phyloP scores from a whole-genome alignment of 345 rosid genomes.

The Geranium rotundifolium region DNA sequence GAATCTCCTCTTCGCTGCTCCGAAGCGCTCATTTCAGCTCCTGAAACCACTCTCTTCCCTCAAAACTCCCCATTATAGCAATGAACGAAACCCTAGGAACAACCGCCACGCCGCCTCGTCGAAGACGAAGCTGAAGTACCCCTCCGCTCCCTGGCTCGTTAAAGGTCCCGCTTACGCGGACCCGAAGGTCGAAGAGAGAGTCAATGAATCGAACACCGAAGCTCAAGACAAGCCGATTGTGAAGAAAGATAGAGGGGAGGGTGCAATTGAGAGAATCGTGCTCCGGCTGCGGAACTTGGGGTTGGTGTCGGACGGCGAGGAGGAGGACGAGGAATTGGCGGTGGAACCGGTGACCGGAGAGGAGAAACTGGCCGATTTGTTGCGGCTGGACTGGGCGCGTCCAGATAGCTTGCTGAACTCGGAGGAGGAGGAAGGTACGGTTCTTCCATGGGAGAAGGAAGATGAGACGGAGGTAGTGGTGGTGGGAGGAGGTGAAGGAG shows the following conservation, averaged over 20 bases:
- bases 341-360: conserved; percentile 46
- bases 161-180: conserved; percentile 24
- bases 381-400: conserved; percentile 78
- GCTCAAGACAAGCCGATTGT: conserved; percentile 14
- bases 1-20: conserved; percentile 21
- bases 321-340: conserved; percentile 24
- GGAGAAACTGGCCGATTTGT: conserved; percentile 66
- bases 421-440: background rate
- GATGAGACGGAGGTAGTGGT: conserved; percentile 41
- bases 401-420: conserved; percentile 52
- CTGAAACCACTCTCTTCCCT: conserved; percentile 16
- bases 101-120: conserved; percentile 11
- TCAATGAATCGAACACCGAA: conserved; percentile 8
- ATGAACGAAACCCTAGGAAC: conserved; percentile 20
- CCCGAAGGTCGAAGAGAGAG: conserved; percentile 6
- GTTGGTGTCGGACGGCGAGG: conserved; percentile 57
- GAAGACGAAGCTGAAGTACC: conserved; percentile 2
- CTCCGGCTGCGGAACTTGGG: conserved; percentile 79
- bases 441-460: conserved; percentile 20
- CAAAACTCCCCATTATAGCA: conserved; percentile 26
- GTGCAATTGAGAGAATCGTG: conserved; percentile 72
- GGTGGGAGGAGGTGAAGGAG: conserved; percentile 22
- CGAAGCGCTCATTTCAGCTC: conserved; percentile 24
- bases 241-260: conserved; percentile 41
- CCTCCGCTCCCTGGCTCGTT: conserved; percentile 45